These are phyloP conservation scores for Exserohilum turcica DNA, from an alignment of 2,329 filamentous ascomycete species.

Conservation along the genomic window DNA sequence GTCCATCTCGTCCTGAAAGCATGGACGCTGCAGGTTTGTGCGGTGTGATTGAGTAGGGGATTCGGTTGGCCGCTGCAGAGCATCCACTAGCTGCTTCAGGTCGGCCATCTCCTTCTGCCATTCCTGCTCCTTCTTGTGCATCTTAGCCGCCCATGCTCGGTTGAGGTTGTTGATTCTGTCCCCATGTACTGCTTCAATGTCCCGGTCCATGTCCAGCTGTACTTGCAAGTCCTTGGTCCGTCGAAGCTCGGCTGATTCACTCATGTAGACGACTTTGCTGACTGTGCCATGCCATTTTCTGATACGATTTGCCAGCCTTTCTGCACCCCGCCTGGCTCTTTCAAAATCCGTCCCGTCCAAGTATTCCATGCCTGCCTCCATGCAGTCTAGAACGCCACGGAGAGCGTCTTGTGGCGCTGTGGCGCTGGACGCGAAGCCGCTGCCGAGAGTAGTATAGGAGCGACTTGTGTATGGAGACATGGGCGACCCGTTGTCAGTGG, in stretches of 20 bases:
- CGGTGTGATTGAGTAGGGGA: neutral
- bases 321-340: neutral
- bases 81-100: neutral
- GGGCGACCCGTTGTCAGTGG: neutral
- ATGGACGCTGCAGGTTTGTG: neutral
- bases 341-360: neutral
- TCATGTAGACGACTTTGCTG: neutral
- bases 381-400: neutral
- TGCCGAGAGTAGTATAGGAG: slow-evolving; percentile 3
- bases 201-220: slow-evolving; percentile 6
- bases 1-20: neutral
- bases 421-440: neutral
- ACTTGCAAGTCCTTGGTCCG: slow-evolving; percentile 1
- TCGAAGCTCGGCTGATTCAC: slow-evolving; percentile 1
- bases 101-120: slow-evolving; percentile 2
- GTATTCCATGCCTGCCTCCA: neutral
- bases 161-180: neutral
- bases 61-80: neutral
- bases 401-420: neutral
- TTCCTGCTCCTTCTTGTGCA: slow-evolving; percentile 1
- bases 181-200: neutral
- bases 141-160: neutral
- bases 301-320: neutral
- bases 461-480: neutral
- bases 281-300: neutral